Conservation (phyloP, 352 stramenopile species). For the Globisporangium abappressorium region DNA sequence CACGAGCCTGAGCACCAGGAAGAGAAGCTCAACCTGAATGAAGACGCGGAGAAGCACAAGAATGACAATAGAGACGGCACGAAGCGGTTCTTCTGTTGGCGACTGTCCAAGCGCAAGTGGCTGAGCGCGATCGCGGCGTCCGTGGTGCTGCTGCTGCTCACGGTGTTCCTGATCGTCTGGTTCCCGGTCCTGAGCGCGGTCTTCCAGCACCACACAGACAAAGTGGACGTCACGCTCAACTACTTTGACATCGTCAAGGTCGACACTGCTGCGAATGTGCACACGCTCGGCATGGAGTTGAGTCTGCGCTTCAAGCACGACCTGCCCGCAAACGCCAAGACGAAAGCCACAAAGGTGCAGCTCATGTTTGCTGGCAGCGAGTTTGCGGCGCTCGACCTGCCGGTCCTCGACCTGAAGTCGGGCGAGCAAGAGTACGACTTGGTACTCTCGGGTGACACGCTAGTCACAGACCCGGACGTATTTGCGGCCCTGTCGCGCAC, state of each 20-base stretch:
- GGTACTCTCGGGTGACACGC: constrained; percentile 26
- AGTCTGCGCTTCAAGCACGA: constrained; percentile 51
- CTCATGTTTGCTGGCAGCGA: constrained; percentile 38
- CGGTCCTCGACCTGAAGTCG: constrained; percentile 43
- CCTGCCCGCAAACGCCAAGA: constrained; percentile 29
- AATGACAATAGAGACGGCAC: background rate
- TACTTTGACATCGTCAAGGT: constrained; percentile 56
- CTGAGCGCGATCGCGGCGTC: constrained; percentile 30
- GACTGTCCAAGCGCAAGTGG: constrained; percentile 44
- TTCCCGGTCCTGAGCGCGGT: constrained; percentile 47
- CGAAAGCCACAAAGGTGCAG: constrained; percentile 39
- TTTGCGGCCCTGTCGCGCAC: constrained; percentile 38
- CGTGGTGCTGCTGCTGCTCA: constrained; percentile 34
- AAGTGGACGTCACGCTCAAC: constrained; percentile 50
- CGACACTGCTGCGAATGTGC: constrained; percentile 16
- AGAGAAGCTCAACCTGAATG: background rate
- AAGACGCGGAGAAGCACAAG: background rate
- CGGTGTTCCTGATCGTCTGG: constrained; percentile 55
- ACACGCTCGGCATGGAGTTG: constrained; percentile 37
- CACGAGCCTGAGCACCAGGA: background rate
- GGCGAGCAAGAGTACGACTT: constrained; percentile 49
- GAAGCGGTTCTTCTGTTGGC: constrained; percentile 50
- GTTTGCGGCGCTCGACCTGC: constrained; percentile 45
- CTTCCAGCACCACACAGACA: constrained; percentile 54
- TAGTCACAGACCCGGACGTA: constrained; percentile 32